Evolutionary conservation across 1,284 basidiomycete species (phyloP), one percentile per base, ranked within the genome.

Genomic region (Puccinia coronata): DNA sequence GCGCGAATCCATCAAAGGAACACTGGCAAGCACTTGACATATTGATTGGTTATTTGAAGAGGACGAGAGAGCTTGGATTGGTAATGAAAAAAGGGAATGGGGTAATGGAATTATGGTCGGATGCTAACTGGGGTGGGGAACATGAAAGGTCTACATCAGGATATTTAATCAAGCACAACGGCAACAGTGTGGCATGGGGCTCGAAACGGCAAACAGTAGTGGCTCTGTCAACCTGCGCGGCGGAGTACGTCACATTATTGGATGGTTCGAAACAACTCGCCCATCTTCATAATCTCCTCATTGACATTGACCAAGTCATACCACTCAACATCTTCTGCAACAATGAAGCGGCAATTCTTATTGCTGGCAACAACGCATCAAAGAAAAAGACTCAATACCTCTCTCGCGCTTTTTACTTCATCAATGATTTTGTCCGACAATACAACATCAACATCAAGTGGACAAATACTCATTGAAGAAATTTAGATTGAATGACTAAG

Each of bases 61-160:
- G 43, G 8, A 25, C 36, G 1, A 41, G n/a, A 16, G 43, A 47
- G 9, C 16, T 47, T 6, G 9, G 43, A 18, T 28, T 76, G 16
- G 23, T 36, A 34, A 39, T 39, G 20, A 49, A 16, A 12, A 28
- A 23, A 14, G 61, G 47, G 14, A 23, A 65, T 25, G 25, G 14
- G 31, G n/a, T 1, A 16, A 23, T 74, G 14, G n/a, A 53, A 20
- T 20, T 57, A 4, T 74, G 55, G 34, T 41, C 55, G 18, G 74
- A 76, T 63, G 74, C 74, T 0, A 76, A 61, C 41, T 76, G 74
- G n/a, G 74, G 74, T 8, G 74, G 74, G 1, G 55, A 76, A 53
- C 51, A 53, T 23, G 49, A 51, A 25, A 1, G 71, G 51, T 39
- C 47, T 4, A 73, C 71, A 31, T 51, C 47, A 1, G 71, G 71